Percentiles rank a stretch among this genome's conserved stretches.
phyloP scores from a whole-genome alignment of 192 early-diverging fungal species.

The Irineochytrium annulatum region DNA sequence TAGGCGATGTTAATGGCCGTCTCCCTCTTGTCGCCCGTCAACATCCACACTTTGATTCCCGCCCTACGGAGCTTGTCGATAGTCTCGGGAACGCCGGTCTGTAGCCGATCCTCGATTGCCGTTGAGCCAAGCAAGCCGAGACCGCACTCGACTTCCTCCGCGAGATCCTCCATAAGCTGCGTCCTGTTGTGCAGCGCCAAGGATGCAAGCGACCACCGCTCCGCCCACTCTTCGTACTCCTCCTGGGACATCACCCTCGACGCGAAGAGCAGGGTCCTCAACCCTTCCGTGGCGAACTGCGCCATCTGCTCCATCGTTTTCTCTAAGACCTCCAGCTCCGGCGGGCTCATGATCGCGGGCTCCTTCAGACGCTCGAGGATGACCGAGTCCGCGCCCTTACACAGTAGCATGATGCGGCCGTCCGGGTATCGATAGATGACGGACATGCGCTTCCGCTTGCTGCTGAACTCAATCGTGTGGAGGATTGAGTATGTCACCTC shows the following conservation, averaged over 20 bases:
- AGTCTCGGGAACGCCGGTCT: conserved; percentile 77
- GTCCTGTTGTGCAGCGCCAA: conserved; percentile 71
- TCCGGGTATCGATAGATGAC: conserved; percentile 33
- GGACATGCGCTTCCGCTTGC: conserved; percentile 36
- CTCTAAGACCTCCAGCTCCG: neutral
- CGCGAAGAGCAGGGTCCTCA: conserved; percentile 83
- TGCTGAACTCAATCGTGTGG: conserved; percentile 34
- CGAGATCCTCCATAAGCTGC: conserved; percentile 64
- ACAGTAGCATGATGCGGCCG: conserved; percentile 30
- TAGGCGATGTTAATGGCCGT: conserved; percentile 87
- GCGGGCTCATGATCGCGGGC: conserved; percentile 1
- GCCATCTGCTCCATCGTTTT: conserved; percentile 21
- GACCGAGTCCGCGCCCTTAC: conserved; percentile 40
- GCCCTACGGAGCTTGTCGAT: conserved; percentile 74
- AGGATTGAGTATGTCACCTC: conserved; percentile 33
- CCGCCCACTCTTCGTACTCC: conserved; percentile 71
- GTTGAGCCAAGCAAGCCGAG: conserved; percentile 74
- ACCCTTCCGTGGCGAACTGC: conserved; percentile 35
- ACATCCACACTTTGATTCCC: conserved; percentile 80
- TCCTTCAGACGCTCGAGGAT: conserved; percentile 44
- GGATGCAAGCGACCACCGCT: conserved; percentile 67
- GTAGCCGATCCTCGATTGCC: conserved; percentile 83
- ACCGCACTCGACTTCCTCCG: conserved; percentile 69
- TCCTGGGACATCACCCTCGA: conserved; percentile 67
- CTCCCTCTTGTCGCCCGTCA: conserved; percentile 85